phyloP scores from a whole-genome alignment of 2,329 filamentous ascomycete species.

The Diplocarpon mali region DNA sequence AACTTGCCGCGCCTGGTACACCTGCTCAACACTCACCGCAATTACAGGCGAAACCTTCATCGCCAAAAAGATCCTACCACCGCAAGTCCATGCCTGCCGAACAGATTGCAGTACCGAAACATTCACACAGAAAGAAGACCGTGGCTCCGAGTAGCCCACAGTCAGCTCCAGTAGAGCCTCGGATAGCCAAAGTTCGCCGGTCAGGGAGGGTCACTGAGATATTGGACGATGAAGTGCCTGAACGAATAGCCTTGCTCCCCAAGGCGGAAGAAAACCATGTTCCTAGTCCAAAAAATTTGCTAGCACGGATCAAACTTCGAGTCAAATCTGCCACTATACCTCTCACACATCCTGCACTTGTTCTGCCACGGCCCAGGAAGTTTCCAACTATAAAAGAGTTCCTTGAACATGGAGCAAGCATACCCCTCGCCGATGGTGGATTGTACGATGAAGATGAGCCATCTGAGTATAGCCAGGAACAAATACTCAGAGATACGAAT shows the following conservation, averaged over 20 bases:
- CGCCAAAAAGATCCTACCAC: constrained; percentile 22
- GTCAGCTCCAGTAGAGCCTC: constrained; percentile 9
- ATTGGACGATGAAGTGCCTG: constrained; percentile 12
- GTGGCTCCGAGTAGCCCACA: constrained; percentile 14
- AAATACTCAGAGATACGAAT: constrained; percentile 56
- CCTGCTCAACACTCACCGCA: constrained; percentile 13
- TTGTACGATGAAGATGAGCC: constrained; percentile 44
- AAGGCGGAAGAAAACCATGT: constrained; percentile 15
- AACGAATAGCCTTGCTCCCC: constrained; percentile 1
- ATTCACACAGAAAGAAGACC: constrained; percentile 20
- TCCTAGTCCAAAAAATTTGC: constrained; percentile 20
- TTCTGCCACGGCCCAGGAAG: constrained; percentile 39
- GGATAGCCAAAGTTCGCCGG: constrained; percentile 16
- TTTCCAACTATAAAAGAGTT: constrained; percentile 47
- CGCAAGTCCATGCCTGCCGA: constrained; percentile 23
- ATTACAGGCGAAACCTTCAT: constrained; percentile 17
- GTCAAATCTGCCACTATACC: constrained; percentile 40
- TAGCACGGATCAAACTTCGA: constrained; percentile 39
- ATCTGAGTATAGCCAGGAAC: constrained; percentile 45
- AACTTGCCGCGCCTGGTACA: constrained; percentile 12
- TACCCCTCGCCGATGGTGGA: constrained; percentile 49
- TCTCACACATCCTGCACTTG: constrained; percentile 47
- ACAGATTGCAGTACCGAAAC: constrained; percentile 16
- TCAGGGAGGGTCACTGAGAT: constrained; percentile 17
- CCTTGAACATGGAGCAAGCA: constrained; percentile 37